These are phyloP conservation scores for Linnemannia schmuckeri DNA, from an alignment of 192 early-diverging fungal genomes.

Conservation along the genomic window DNA sequence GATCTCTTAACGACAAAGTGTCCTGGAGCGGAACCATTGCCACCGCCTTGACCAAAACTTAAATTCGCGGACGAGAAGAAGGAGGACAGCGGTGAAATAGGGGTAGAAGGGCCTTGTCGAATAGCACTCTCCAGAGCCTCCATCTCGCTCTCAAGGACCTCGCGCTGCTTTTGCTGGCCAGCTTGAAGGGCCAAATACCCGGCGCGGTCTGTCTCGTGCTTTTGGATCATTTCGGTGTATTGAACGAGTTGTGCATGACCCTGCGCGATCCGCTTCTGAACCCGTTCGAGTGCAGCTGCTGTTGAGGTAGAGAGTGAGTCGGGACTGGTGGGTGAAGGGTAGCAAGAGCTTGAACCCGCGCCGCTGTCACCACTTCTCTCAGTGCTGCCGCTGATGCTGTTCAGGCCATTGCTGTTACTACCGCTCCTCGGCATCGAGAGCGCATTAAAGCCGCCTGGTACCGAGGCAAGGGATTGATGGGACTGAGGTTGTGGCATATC, in stretches of 20 bases:
- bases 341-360: neutral
- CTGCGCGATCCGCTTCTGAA: slow-evolving; percentile 1
- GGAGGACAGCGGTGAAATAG: neutral
- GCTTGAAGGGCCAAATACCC: neutral
- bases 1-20: no score
- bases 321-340: neutral
- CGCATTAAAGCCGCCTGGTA: neutral
- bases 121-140: neutral
- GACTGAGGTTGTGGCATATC: neutral
- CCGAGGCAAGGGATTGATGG: neutral
- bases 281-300: neutral
- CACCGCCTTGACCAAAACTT: neutral
- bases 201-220: neutral
- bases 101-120: neutral
- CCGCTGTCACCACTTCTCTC: neutral
- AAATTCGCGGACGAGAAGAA: neutral
- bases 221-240: slow-evolving; percentile 1
- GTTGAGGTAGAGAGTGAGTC: neutral
- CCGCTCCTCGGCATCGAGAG: neutral
- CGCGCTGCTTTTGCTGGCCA: neutral
- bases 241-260: neutral
- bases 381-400: neutral
- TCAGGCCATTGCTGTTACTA: neutral
- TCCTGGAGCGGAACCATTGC: no score
- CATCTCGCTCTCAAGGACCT: neutral